Evolutionary conservation across 2,329 filamentous ascomycete species (phyloP).

Genomic region (Colletotrichum cordylinicola): DNA sequence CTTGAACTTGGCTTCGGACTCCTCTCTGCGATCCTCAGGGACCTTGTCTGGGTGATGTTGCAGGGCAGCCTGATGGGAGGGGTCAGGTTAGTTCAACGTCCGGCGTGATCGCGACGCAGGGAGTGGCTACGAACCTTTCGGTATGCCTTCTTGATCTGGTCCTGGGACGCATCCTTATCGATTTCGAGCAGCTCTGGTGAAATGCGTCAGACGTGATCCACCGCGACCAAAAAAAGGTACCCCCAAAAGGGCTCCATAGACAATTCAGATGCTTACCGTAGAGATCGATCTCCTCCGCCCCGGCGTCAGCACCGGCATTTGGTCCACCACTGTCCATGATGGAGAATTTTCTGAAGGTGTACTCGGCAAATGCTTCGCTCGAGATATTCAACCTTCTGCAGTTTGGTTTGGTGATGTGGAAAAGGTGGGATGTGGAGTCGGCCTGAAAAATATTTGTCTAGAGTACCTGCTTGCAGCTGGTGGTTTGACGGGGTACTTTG

Average conservation of each 20-base stretch:
- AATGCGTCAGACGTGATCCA: conserved; percentile 25
- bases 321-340: conserved; percentile 27
- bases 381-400: conserved; percentile 13
- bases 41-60: conserved; percentile 96
- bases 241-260: conserved; percentile 9
- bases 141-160: conserved; percentile 94
- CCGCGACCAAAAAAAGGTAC: conserved; percentile 6
- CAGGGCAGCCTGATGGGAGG: conserved; percentile 71
- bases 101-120: neutral
- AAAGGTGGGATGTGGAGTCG: conserved; percentile 21
- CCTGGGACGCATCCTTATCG: conserved; percentile 71
- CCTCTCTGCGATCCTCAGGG: conserved; percentile 80
- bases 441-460: conserved; percentile 21
- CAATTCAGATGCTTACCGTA: conserved; percentile 54
- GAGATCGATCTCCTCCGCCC: conserved; percentile 59
- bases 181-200: conserved; percentile 78
- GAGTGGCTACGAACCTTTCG: conserved; percentile 70
- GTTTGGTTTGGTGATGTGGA: conserved; percentile 19
- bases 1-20: conserved; percentile 93
- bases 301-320: conserved; percentile 12
- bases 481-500: conserved; percentile 15
- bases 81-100: conserved; percentile 11
- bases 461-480: neutral
- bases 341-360: conserved; percentile 6
- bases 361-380: conserved; percentile 14